Evolutionary conservation across 495 filamentous ascomycete genomes (phyloP), one percentile per base, ranked within the genome.

Genomic region (Penicillium malachiteum): DNA sequence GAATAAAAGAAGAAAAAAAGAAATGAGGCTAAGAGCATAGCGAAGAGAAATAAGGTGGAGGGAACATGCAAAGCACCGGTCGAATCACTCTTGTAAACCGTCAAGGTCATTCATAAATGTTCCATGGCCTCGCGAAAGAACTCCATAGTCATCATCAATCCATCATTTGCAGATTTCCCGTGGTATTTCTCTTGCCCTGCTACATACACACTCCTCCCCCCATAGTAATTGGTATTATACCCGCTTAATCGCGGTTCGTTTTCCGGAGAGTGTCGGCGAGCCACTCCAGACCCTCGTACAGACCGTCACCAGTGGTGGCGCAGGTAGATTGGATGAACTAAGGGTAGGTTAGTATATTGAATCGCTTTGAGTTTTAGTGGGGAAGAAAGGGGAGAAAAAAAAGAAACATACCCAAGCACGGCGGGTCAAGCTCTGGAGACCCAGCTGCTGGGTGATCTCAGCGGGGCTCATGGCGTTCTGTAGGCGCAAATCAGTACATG

Each of bases 261-360:
- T 95, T 95, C 75, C 89, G 85, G 79, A 98, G 89, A 66, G 91
- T 89, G 77, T 88, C 90, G 78, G 92, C 90, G 71, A 99, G 87
- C 94, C 94, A 99, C 78, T 99, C 94, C 64, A 99, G 88, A 86
- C 94, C 94, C 79, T 99, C 94, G 74, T 97, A 99, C 62, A 99
- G 88, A 90, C 94, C 94, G 72, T 99, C 94, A 80, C 94, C 94
- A 49, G 93, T 96, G 62, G 94, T 99, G 74, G 94, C 94, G 80
- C 95, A 97, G 69, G 94, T 97, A 46, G 95, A 96, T 91, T 99
- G 94, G 74, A 99, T 99, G 78, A 93, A 99, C 94, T 98, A 70
- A 18, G 30, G 62, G 12, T 5, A 5, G 10, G 30, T 52, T 37
- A 52, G 50, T 12, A 50, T 32, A 30, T 33, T 34, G 21, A 12